Evolutionary conservation across 2,329 filamentous ascomycete species (phyloP), one percentile per base, ranked within the genome.

Genomic region (Helicocarpus griseus): DNA sequence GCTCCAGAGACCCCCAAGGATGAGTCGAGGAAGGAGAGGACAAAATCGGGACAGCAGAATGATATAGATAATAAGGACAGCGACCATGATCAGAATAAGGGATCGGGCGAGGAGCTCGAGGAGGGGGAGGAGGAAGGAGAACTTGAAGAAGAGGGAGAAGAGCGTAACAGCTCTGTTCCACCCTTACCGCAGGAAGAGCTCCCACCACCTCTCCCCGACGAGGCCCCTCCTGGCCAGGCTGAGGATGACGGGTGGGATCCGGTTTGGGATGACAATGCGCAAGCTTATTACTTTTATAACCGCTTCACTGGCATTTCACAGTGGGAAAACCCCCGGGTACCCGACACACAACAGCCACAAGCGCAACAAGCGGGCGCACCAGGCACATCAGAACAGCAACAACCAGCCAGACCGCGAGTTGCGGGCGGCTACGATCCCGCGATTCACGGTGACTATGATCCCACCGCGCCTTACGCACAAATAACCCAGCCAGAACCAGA

Each of bases 391-490:
- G 56, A 53, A 55, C 57, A 66, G 55, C 54, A 68, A 54, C 43
- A 61, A 28, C 53, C 58, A 31, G 54, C 62, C 44, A 59, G 60
- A 55, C 65, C 65, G 58, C 58, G 70, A 50, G 79, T 77, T 4
- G 56, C 62, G 9, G 84, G 85, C 53, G 89, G 91, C 55, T 98
- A 98, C 73, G 95, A 97, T 65, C 93, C 93, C 1, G 87, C 89
- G 22, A 91, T 98, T 43, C 93, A 98, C 67, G 93, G 93, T 60
- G 86, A 90, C 72, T 98, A 96, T 73, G 93, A 98, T 63, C 89
- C 90, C 3, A 93, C 85, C 54, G 91, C 93, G n/a, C 87, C 89
- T 73, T 98, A 98, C 66, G 91, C 93, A 9, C 79, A 87, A 64
- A 73, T 69, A 44, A 59, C 65, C 9, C 61, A 63, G 1, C 57